Evolutionary conservation across 2,329 filamentous ascomycete species (phyloP).

Genomic region (Verticillium zaregamsianum): DNA sequence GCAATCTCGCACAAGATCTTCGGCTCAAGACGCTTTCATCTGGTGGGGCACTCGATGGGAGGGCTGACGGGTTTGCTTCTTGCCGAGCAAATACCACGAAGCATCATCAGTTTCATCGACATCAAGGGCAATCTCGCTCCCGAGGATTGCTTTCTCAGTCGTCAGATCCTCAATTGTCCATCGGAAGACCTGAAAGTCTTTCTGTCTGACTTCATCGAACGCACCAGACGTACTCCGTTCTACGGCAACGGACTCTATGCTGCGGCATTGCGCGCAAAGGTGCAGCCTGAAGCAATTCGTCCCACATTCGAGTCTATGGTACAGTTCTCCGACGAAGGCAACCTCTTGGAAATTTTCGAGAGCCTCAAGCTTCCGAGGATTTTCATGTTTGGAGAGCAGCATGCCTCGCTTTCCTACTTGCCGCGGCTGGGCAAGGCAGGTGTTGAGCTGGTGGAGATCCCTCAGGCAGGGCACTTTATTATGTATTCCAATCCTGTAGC

Average conservation of each 20-base stretch:
- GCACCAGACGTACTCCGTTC: constrained; percentile 8
- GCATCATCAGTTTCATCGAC: constrained; percentile 17
- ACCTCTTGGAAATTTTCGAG: constrained; percentile 13
- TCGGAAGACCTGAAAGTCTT: neutral
- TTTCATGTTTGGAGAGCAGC: constrained; percentile 16
- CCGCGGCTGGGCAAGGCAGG: constrained; percentile 6
- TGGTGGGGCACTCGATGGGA: constrained; percentile 23
- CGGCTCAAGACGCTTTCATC: constrained; percentile 12
- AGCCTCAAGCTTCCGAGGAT: constrained; percentile 10
- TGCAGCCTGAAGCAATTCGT: constrained; percentile 12
- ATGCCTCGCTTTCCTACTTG: constrained; percentile 12
- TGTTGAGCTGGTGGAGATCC: constrained; percentile 17
- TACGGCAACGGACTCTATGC: constrained; percentile 14
- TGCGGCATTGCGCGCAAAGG: constrained; percentile 9
- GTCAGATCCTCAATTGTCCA: constrained; percentile 14
- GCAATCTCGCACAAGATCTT: constrained; percentile 10
- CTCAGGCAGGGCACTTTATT: constrained; percentile 17
- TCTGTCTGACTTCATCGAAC: constrained; percentile 6
- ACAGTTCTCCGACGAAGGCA: constrained; percentile 13
- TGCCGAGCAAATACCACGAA: constrained; percentile 5
- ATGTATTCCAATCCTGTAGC: constrained; percentile 20
- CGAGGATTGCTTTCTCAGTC: constrained; percentile 20
- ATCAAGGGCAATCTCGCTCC: constrained; percentile 22
- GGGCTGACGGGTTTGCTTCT: constrained; percentile 17
- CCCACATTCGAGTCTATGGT: constrained; percentile 21